A percentile compares a stretch with the other conserved stretches of the same genome.
phyloP scores from a whole-genome alignment of 495 filamentous ascomycete species.

The Xylaria venustula region DNA sequence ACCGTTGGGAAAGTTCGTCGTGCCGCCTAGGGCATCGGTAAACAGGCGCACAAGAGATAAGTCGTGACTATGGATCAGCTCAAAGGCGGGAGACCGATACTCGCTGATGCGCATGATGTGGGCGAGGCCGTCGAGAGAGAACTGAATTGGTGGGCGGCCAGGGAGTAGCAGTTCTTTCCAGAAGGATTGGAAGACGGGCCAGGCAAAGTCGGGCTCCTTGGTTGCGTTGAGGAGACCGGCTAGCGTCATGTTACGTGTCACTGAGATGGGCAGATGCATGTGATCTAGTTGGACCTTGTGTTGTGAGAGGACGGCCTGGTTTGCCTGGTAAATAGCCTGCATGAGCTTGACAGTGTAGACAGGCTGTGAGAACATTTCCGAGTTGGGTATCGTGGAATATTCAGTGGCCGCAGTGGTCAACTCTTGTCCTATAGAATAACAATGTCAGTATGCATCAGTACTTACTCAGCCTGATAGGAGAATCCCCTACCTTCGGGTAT shows the following conservation, averaged over 20 bases:
- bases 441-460: not conserved
- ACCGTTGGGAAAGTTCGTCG: slow-evolving; percentile 64
- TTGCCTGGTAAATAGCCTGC: slow-evolving; percentile 67
- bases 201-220: slow-evolving; percentile 71
- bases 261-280: slow-evolving; percentile 54
- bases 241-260: slow-evolving; percentile 61
- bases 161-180: slow-evolving; percentile 69
- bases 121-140: slow-evolving; percentile 73
- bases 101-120: slow-evolving; percentile 73
- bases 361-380: slow-evolving; percentile 70
- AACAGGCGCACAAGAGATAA: slow-evolving; percentile 76
- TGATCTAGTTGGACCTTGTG: slow-evolving; percentile 61
- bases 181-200: slow-evolving; percentile 77
- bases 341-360: slow-evolving; percentile 71
- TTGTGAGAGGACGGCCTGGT: slow-evolving; percentile 60
- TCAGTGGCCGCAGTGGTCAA: slow-evolving; percentile 73
- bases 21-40: slow-evolving; percentile 64
- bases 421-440: slow-evolving; percentile 64
- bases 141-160: slow-evolving; percentile 73
- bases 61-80: slow-evolving; percentile 84
- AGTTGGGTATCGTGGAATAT: slow-evolving; percentile 66
- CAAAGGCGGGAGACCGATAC: slow-evolving; percentile 66
- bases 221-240: slow-evolving; percentile 67
- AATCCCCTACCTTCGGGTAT: slow-evolving; percentile 76
- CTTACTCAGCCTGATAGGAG: not conserved